Conservation (phyloP, 1,284 basidiomycete species). For the Melampsora larici-populina region DNA sequence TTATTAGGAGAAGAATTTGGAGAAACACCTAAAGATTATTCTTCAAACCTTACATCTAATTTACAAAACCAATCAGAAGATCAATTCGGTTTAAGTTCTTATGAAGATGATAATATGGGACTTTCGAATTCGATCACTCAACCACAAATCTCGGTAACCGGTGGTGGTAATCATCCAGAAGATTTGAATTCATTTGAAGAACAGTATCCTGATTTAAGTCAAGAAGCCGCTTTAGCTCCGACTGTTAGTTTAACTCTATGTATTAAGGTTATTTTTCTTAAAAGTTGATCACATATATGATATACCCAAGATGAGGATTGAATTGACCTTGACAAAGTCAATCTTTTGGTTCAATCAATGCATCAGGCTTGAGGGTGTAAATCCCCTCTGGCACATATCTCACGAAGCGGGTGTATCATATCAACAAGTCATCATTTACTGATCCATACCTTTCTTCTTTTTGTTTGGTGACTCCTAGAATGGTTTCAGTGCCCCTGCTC, state of each 20-base stretch:
- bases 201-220: constrained; percentile 39
- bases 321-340: neutral
- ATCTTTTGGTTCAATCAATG: neutral
- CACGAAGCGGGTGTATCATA: neutral
- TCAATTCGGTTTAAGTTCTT: constrained; percentile 50
- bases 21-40: constrained; percentile 40
- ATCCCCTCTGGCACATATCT: neutral
- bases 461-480: constrained; percentile 53
- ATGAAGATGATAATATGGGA: constrained; percentile 47
- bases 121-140: constrained; percentile 1
- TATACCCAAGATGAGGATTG: neutral
- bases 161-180: neutral
- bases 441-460: constrained; percentile 43
- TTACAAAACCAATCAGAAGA: constrained; percentile 49
- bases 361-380: neutral
- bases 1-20: constrained; percentile 50
- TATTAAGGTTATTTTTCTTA: neutral
- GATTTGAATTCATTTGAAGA: constrained; percentile 26
- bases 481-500: constrained; percentile 63
- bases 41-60: constrained; percentile 45
- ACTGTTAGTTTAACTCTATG: constrained; percentile 21
- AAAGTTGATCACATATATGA: neutral
- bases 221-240: constrained; percentile 8
- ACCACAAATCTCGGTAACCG: constrained; percentile 18
- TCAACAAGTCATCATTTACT: neutral